These are phyloP conservation scores for Dendrocalamus sinicus DNA, from an alignment of 176 grass and related monocot species.

Conservation along the genomic window DNA sequence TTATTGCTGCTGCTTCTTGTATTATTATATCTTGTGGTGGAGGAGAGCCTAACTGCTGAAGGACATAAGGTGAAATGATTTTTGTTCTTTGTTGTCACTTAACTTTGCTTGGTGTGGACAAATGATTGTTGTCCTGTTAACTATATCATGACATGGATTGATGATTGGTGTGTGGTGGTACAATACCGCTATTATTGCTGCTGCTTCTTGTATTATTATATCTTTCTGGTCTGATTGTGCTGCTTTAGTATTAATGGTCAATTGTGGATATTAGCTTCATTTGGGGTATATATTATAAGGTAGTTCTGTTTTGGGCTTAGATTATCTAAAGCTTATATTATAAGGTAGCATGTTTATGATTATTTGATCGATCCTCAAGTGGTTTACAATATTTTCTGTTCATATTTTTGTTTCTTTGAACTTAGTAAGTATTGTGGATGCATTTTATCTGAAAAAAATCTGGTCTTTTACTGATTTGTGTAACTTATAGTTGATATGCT, in stretches of 20 bases:
- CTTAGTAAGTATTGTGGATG: no score
- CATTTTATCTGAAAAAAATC: no score
- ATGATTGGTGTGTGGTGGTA: not conserved
- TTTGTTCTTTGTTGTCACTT: constrained; percentile 1
- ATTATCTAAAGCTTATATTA: no score
- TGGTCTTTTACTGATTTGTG: no score
- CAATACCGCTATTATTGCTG: not conserved
- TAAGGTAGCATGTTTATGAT: no score
- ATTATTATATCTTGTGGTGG: no score
- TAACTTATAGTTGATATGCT: no score
- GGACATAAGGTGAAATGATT: constrained; percentile 41
- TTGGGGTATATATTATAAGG: not conserved
- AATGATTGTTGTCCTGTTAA: constrained; percentile 24
- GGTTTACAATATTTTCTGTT: no score
- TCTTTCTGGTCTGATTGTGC: not conserved
- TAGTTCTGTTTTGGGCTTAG: not conserved
- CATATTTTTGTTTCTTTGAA: no score
- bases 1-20: no score
- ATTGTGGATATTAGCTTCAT: not conserved
- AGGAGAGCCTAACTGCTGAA: constrained; percentile 42
- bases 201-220: constrained; percentile 32
- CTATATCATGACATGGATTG: no score
- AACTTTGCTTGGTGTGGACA: not conserved
- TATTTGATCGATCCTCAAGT: no score
- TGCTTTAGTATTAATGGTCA: not conserved